Percentiles rank a stretch among this genome's conserved stretches.
Evolutionary conservation across 108 stramenopile species (phyloP).

Genomic region (Cylindrotheca closterium): DNA sequence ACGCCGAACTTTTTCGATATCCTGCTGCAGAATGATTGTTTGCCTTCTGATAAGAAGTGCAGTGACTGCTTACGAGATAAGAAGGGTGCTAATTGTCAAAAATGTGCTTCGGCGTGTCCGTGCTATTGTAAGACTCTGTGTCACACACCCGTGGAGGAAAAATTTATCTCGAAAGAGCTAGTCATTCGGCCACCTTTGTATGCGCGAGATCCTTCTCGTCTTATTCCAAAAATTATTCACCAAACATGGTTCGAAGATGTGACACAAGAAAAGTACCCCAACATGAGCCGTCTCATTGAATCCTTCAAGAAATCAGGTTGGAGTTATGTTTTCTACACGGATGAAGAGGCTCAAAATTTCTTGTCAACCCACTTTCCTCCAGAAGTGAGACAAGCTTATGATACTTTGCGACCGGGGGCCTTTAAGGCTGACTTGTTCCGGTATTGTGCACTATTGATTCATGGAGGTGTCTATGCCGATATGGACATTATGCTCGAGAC

Average conservation of each 20-base stretch:
- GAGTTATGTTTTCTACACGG: conserved; percentile 77
- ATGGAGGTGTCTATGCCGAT: conserved; percentile 84
- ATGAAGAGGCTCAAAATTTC: conserved; percentile 55
- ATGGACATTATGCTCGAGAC: conserved; percentile 84
- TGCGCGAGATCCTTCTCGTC: conserved; percentile 56
- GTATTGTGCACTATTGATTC: conserved; percentile 79
- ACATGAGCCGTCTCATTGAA: conserved; percentile 73
- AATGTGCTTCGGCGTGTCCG: conserved; percentile 45
- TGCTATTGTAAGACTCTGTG: conserved; percentile 78
- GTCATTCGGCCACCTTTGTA: conserved; percentile 53
- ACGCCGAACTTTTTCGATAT: conserved; percentile 52
- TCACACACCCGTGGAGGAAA: conserved; percentile 45
- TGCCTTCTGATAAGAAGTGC: conserved; percentile 51
- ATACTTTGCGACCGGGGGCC: conserved; percentile 66
- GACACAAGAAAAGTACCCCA: conserved; percentile 44
- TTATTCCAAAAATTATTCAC: conserved; percentile 79
- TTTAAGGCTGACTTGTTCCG: conserved; percentile 86
- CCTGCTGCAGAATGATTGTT: conserved; percentile 42
- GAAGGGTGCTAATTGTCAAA: conserved; percentile 57
- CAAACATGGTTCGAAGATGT: conserved; percentile 72
- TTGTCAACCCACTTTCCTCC: conserved; percentile 69
- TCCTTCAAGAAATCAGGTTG: conserved; percentile 75
- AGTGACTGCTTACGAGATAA: conserved; percentile 64
- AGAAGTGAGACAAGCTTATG: conserved; percentile 70
- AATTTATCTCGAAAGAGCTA: conserved; percentile 60